These are phyloP conservation scores for Eurotiales sp. DNA, from an alignment of 2,329 filamentous ascomycete genomes.

Conservation along the genomic window DNA sequence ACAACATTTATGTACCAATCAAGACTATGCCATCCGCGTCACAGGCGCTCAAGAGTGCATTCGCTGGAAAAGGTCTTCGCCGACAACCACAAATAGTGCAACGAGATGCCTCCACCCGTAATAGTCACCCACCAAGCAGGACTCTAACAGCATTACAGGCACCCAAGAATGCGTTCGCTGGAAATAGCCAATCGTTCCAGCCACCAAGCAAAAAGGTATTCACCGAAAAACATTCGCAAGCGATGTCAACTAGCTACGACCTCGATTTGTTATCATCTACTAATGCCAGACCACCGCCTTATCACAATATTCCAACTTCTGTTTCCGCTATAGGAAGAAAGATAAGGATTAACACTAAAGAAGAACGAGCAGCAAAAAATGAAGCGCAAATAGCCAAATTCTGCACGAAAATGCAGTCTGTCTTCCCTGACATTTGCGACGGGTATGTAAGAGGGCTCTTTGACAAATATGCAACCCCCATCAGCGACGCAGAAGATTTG, in stretches of 20 bases:
- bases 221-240: not conserved
- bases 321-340: not conserved
- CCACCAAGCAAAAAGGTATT: not conserved
- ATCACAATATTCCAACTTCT: not conserved
- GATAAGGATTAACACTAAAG: not conserved
- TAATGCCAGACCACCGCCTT: not conserved
- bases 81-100: not conserved
- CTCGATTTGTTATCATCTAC: not conserved
- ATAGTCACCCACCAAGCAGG: not conserved
- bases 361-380: not conserved
- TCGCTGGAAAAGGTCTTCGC: not conserved
- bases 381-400: no score
- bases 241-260: not conserved
- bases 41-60: not conserved
- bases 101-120: not conserved
- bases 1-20: not conserved
- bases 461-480: constrained; percentile 14
- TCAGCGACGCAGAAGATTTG: not conserved
- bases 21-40: not conserved
- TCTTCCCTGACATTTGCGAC: constrained; percentile 49
- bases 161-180: not conserved
- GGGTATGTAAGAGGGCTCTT: constrained; percentile 40
- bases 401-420: constrained; percentile 29
- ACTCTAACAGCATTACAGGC: not conserved
- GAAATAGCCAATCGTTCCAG: not conserved